Percentiles rank a stretch among this genome's conserved stretches.
Evolutionary conservation across 805 yeast genomes (phyloP).

Genomic region (Ogataea pignaliae): DNA sequence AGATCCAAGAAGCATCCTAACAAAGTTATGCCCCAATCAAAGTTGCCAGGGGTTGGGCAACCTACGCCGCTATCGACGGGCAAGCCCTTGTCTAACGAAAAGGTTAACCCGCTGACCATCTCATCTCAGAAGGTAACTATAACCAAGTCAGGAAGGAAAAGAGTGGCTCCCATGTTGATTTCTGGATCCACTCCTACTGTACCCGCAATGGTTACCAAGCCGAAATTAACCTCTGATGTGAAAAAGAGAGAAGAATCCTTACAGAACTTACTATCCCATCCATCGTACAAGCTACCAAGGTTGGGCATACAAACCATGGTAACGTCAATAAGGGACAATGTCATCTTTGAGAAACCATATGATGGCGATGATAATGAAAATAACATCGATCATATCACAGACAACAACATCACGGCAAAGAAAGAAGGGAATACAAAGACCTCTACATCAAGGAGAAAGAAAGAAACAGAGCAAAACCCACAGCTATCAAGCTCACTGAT

Average conservation of each 20-base stretch:
- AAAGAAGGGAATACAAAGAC: slow-evolving; percentile 30
- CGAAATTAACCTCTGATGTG: slow-evolving; percentile 2
- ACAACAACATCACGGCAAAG: slow-evolving; percentile 29
- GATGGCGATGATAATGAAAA: slow-evolving; percentile 34
- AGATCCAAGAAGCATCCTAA: slow-evolving; percentile 29
- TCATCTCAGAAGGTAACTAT: slow-evolving; percentile 49
- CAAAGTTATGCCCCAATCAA: slow-evolving; percentile 16
- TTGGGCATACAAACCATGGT: slow-evolving; percentile 63
- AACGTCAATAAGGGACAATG: slow-evolving; percentile 46
- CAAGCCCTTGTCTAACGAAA: slow-evolving; percentile 6
- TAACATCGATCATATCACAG: slow-evolving; percentile 42
- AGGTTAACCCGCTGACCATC: slow-evolving; percentile 13
- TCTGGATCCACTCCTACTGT: slow-evolving; percentile 31
- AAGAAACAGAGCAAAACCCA: slow-evolving; percentile 28
- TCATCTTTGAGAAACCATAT: slow-evolving; percentile 25
- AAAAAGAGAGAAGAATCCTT: slow-evolving; percentile 25
- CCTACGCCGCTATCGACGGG: slow-evolving; percentile 1
- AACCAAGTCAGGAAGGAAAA: slow-evolving; percentile 70
- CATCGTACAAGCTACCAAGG: slow-evolving; percentile 52
- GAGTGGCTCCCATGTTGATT: slow-evolving; percentile 68
- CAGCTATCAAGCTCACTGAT: slow-evolving; percentile 22
- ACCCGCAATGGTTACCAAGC: slow-evolving; percentile 3
- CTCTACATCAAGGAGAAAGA: slow-evolving; percentile 32
- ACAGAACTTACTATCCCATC: slow-evolving; percentile 34
- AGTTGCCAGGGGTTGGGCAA: slow-evolving; percentile 1